Evolutionary conservation across 2,329 filamentous ascomycete species (phyloP), one percentile per base, ranked within the genome.

Genomic region (Pyrenophora graminea): DNA sequence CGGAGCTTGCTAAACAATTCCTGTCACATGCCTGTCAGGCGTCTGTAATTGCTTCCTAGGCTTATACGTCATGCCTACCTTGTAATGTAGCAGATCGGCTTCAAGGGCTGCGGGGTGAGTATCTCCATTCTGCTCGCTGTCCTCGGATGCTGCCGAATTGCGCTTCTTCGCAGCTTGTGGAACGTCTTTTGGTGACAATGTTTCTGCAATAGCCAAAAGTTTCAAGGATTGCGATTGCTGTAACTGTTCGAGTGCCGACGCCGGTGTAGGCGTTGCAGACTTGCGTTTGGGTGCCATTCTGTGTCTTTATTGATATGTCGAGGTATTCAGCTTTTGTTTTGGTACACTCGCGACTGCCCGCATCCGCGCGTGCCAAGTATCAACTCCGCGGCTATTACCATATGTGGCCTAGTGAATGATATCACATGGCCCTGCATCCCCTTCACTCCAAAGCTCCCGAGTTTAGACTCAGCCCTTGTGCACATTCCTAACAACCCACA

Each of bases 1-100:
- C 93, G 90, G 33, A 97, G 82, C 77, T 99, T 97, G 36, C 91
- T 88, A 75, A 97, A 99, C 17, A 97, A 84, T 75, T 97, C 92
- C 76, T 85, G 59, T n/a, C 6, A n/a, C 6, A n/a, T 30, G 15
- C 2, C 17, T 8, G 34, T 66, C 25, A 63, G 50, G 21, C 15
- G 21, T 42, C 15, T 18, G 2, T n/a, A n/a, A n/a, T n/a, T 33
- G 8, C 30, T 43, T 33, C 8, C 32, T 41, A 18, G 15, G 17
- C 32, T 15, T 13, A 12, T 18, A 4, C 13, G 27, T 3, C 3
- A 6, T 25, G 43, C 43, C 13, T 68, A 83, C 83, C 69, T 90
- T 91, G 78, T 97, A 97, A 74, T 97, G 92, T 25, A 82, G 80
- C 23, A 97, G 80, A 73, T 97, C 93, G 23, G 89, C 90, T 58